Evolutionary conservation across 139 green algal genomes (phyloP).

Genomic region (Micromonas pusilla): DNA sequence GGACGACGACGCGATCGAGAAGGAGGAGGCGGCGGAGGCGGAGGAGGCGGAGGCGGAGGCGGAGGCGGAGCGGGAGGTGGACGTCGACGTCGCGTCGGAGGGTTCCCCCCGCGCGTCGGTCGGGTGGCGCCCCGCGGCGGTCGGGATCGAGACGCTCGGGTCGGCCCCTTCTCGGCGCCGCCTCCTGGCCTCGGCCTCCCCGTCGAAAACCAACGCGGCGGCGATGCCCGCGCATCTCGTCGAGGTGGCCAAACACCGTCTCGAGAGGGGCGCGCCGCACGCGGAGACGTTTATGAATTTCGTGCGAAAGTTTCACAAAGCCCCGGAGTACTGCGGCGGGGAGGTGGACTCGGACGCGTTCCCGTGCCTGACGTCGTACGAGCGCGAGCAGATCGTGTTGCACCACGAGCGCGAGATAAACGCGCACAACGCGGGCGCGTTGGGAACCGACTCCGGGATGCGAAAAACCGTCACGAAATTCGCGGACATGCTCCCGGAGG

Average conservation of each 20-base stretch:
- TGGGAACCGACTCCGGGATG: background rate
- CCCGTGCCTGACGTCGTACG: background rate
- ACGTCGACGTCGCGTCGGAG: background rate
- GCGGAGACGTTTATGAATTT: background rate
- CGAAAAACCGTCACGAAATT: background rate
- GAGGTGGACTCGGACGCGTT: background rate
- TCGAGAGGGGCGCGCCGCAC: background rate
- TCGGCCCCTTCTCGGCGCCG: no score
- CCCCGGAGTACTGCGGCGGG: slow-evolving; percentile 4
- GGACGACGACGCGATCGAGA: background rate
- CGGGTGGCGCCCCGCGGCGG: no score
- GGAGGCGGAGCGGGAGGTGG: background rate
- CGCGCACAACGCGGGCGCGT: background rate
- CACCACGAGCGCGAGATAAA: background rate
- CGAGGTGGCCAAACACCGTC: background rate
- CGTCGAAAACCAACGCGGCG: no score
- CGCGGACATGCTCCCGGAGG: slow-evolving; percentile 3
- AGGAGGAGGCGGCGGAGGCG: background rate
- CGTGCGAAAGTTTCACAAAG: background rate
- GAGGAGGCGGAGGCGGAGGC: background rate
- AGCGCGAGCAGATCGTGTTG: background rate
- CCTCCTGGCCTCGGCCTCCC: no score
- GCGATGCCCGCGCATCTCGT: background rate
- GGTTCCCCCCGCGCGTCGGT: no score
- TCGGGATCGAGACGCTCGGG: no score